Evolutionary conservation across 208 protist species (phyloP), one percentile per base, ranked within the genome.

Genomic region (Leishmania major): DNA sequence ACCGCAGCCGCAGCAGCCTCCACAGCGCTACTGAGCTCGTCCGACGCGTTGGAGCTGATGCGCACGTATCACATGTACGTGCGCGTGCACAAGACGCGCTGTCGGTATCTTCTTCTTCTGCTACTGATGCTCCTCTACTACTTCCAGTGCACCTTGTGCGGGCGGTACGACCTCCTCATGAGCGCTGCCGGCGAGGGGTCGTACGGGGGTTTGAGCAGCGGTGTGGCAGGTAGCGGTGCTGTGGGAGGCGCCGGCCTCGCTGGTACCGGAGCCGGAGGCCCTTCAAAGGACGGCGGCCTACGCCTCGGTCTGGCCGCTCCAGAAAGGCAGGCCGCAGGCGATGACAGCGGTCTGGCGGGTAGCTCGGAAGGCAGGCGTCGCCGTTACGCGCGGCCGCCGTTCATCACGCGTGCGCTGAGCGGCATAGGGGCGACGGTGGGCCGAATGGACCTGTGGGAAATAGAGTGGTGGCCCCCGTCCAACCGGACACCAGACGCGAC

Each of bases 11-110:
- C 75, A 17, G 57, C 40, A 35, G 37, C 37, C 35, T 66, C 75
- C 17, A 49, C 47, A 3, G 40, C 53, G 43, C 25, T 51, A 2
- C 37, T 78, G 47, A 82, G 45, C 62, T 37, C 59, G 40, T 40
- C 82, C 59, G 79, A 67, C 43, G 72, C 77, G 51, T 45, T 82
- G 22, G 82, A 85, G 57, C 71, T 79, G 60, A 81, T 85, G 77
- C 82, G 82, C 62, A 77, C 53, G 55, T 75, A 85, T 59, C 45
- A 79, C 75, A 15, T 75, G 22, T 87, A 83, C 75, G 69, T 87
- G 17, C 78, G 67, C 8, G 45, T 49, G 59, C 79, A 62, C 47
- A 82, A 83, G 60, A 62, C 75, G 28, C 83, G 70, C 19, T 70
- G 76, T 15, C 83, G 83, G 28, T 66, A 70, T 59, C 37, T 80